Evolutionary conservation across 176 grass and related monocot genomes (phyloP).

Genomic region (Zoysia japonica): DNA sequence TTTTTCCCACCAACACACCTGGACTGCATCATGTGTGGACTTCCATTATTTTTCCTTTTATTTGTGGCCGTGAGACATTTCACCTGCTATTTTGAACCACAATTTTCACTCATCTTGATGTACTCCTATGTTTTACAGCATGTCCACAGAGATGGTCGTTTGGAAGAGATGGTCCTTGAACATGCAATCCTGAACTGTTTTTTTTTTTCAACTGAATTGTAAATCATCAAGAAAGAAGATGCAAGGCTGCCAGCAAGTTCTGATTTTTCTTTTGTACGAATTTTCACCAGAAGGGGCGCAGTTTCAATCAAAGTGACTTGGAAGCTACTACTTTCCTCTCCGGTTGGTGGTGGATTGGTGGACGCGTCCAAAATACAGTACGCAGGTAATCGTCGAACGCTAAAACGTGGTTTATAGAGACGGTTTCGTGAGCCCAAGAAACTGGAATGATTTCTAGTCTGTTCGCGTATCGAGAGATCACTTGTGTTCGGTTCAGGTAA

Average conservation of each 20-base stretch:
- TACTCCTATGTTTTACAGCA: constrained; percentile 52
- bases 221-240: constrained; percentile 15
- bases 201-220: constrained; percentile 14
- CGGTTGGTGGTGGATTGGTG: constrained; percentile 7
- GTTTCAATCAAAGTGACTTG: constrained; percentile 11
- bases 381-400: constrained; percentile 8
- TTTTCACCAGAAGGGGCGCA: constrained; percentile 29
- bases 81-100: not conserved
- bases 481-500: not conserved
- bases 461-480: not conserved
- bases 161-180: constrained; percentile 58
- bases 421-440: not conserved
- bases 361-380: constrained; percentile 3
- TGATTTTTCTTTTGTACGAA: constrained; percentile 3
- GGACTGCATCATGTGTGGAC: not conserved
- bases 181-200: not conserved
- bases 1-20: not conserved
- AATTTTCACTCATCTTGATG: constrained; percentile 25
- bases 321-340: constrained; percentile 28
- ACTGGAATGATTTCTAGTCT: not conserved
- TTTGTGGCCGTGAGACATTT: not conserved
- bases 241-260: not conserved
- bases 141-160: constrained; percentile 68
- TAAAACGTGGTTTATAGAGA: not conserved
- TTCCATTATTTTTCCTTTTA: not conserved